Conservation (phyloP, 129 eudicot genomes). For the Oenanthe sinensis region DNA sequence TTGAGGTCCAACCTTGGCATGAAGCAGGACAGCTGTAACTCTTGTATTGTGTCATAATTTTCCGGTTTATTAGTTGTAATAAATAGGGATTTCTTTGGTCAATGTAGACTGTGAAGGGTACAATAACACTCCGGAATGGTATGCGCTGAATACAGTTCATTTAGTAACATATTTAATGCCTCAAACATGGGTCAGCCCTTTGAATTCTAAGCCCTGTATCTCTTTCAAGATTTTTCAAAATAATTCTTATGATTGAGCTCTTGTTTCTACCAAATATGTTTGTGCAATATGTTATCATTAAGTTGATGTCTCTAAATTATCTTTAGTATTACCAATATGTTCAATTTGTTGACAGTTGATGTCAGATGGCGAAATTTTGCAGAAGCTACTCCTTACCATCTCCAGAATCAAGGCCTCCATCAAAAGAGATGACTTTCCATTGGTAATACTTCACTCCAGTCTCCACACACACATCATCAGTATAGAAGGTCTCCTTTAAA, state of each 20-base stretch:
- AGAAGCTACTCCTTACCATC: constrained; percentile 57
- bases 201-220: background rate
- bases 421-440: background rate
- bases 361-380: constrained; percentile 79
- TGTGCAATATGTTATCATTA: background rate
- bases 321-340: background rate
- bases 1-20: constrained; percentile 61
- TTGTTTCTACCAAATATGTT: background rate
- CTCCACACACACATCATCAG: background rate
- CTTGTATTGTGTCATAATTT: constrained; percentile 32
- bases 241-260: background rate
- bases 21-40: constrained; percentile 43
- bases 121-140: background rate
- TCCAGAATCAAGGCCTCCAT: background rate
- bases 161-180: constrained; percentile 29
- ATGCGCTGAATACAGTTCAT: background rate
- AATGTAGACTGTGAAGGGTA: background rate
- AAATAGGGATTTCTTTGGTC: constrained; percentile 6
- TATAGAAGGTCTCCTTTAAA: background rate
- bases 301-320: background rate
- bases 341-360: constrained; percentile 50
- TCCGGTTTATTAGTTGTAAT: too few relatives aligned
- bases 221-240: background rate
- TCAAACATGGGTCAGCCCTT: background rate
- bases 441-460: background rate